phyloP scores from a whole-genome alignment of 2,329 filamentous ascomycete genomes.

The Colletotrichum karsti region DNA sequence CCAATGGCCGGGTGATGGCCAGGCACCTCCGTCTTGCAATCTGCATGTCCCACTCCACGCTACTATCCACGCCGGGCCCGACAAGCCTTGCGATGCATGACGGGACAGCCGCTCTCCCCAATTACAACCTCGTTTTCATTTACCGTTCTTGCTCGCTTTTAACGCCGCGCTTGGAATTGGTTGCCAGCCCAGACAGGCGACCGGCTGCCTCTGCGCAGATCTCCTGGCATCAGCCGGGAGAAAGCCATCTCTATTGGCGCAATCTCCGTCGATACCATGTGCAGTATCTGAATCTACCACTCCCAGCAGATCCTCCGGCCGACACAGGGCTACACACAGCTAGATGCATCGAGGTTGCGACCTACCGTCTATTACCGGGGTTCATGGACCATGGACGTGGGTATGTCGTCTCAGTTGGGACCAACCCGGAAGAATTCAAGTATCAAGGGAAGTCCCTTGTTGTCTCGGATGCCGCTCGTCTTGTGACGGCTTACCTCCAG shows the following conservation, averaged over 20 bases:
- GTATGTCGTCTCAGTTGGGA: not conserved
- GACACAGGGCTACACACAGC: slow-evolving; percentile 11
- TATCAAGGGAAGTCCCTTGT: slow-evolving; percentile 6
- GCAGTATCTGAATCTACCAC: slow-evolving; percentile 2
- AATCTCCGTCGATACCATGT: not conserved
- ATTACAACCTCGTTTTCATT: not conserved
- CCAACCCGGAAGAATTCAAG: not conserved
- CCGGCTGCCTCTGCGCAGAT: slow-evolving; percentile 6
- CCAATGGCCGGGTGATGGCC: slow-evolving; percentile 17
- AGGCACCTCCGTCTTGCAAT: slow-evolving; percentile 23
- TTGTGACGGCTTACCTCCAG: slow-evolving; percentile 1
- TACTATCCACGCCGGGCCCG: slow-evolving; percentile 11
- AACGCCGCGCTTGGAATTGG: not conserved
- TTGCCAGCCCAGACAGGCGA: not conserved
- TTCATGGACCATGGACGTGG: not conserved
- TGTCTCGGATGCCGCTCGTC: slow-evolving; percentile 19
- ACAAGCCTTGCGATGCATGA: slow-evolving; percentile 16
- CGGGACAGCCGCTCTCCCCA: slow-evolving; percentile 6
- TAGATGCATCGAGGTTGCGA: slow-evolving; percentile 2
- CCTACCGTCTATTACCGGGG: slow-evolving; percentile 3
- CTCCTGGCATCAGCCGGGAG: not conserved
- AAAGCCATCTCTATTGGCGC: slow-evolving; percentile 9
- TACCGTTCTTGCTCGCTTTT: not conserved
- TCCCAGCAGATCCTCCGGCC: not conserved
- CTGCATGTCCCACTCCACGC: slow-evolving; percentile 21